Percentiles rank a stretch among this genome's conserved stretches.
Evolutionary conservation across 2,329 filamentous ascomycete species (phyloP).

Genomic region (Colletotrichum sp.): DNA sequence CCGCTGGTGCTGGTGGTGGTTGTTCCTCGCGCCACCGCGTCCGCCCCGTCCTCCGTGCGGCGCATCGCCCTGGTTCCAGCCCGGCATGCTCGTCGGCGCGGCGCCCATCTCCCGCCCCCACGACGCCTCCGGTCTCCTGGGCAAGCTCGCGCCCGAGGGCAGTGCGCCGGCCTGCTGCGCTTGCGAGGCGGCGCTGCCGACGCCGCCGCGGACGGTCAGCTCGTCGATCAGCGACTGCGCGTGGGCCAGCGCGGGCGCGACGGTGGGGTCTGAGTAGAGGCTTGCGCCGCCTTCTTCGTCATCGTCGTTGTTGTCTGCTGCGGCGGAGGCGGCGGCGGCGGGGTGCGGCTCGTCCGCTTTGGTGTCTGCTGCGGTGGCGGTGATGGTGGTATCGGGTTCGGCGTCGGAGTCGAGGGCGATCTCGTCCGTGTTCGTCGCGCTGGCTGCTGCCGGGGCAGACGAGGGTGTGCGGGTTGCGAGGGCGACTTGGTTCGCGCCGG

Average conservation of each 20-base stretch:
- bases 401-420: constrained; percentile 47
- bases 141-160: background rate
- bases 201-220: background rate
- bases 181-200: background rate
- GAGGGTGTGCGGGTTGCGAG: constrained; percentile 32
- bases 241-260: constrained; percentile 19
- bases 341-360: background rate
- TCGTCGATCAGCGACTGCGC: constrained; percentile 19
- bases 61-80: background rate
- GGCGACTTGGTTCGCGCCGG: constrained; percentile 40
- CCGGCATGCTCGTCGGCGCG: background rate
- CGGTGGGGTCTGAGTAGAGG: background rate
- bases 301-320: constrained; percentile 1
- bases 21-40: background rate
- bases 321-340: background rate
- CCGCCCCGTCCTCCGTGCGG: background rate
- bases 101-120: constrained; percentile 15
- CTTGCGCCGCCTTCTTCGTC: constrained; percentile 1
- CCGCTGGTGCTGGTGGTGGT: background rate
- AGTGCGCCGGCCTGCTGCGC: background rate
- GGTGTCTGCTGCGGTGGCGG: background rate
- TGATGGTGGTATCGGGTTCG: constrained; percentile 28
- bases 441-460: background rate
- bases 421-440: constrained; percentile 45
- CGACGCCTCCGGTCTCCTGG: constrained; percentile 6